Evolutionary conservation across 768 basidiomycete species (phyloP), one percentile per base, ranked within the genome.

Genomic region (Termitomyces sp.): DNA sequence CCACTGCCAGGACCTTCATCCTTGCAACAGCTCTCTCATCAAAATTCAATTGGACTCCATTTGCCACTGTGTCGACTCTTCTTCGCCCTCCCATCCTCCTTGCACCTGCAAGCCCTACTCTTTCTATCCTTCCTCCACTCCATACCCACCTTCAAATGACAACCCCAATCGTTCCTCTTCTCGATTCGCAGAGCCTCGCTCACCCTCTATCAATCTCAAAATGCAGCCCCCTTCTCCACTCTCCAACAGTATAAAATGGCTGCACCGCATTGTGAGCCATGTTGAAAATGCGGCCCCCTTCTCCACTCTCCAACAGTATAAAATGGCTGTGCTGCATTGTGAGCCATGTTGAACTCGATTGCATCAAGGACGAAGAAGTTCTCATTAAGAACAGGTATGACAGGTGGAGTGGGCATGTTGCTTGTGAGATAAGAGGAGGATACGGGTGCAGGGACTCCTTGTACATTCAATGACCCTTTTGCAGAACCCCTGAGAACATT

Each of bases 61-160:
- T 81, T 79, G 0, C 78, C 80, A 20, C 72, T 79, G 12, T 74
- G 78, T 40, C 66, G 12, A 45, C 64, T 15, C 56, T 63, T 35
- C 55, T 59, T 11, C 61, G 61, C 16, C 69, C 73, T 28, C 66
- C 72, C 9, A 59, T 69, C 12, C 72, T 71, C 15, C 70, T 71
- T 39, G 63, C 64, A 20, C 71, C 72, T 18, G 59, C 66, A 12
- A 71, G 69, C 58, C 70, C 69, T 20, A 65, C 51, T 12, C 36
- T 66, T 15, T 33, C 59, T 18, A 24, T 7, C 2, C 50, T 58
- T 11, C 24, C 63, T 5, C 64, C 44, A 60, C 67, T 12, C 58
- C 67, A 9, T 49, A 56, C 24, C 28, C 61, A 15, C 64, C 64
- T 38, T 50, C 65, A 20, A 66, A 63, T 51, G 18, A 65, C 12